Percentiles rank a stretch among this genome's conserved stretches.
Evolutionary conservation across 768 basidiomycete genomes (phyloP).

Genomic region (Rhizopogon vesiculosus): DNA sequence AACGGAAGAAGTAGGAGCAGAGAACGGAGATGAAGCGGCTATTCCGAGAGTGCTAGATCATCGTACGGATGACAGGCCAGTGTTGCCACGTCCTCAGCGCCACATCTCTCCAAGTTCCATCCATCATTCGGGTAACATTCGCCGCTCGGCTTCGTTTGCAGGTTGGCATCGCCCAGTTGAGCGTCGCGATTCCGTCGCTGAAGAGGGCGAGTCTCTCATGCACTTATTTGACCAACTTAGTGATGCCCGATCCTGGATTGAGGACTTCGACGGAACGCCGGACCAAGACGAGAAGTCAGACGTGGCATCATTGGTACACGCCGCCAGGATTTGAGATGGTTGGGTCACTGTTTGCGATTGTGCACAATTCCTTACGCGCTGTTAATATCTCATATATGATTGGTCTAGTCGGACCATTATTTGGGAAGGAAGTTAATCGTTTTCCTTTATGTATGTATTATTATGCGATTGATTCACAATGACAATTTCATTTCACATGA

Average conservation of each 20-base stretch:
- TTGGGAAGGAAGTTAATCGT: no score
- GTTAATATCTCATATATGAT: no score
- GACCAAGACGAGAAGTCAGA: neutral
- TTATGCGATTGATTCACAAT: no score
- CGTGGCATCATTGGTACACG: neutral
- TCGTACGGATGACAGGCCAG: neutral
- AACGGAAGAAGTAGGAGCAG: no score
- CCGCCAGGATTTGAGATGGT: neutral
- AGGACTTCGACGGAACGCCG: neutral
- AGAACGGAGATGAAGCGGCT: neutral
- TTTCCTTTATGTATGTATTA: no score
- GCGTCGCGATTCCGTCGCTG: neutral
- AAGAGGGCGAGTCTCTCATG: neutral
- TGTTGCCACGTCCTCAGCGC: neutral
- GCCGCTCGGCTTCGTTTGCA: neutral
- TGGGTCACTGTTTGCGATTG: neutral
- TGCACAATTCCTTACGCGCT: no score
- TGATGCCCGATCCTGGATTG: neutral
- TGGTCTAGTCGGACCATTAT: no score
- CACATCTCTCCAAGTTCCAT: neutral
- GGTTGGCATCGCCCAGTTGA: neutral
- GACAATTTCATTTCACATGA: no score
- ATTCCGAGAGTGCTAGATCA: neutral
- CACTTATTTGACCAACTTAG: neutral
- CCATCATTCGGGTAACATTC: neutral